phyloP scores from a whole-genome alignment of 2,329 filamentous ascomycete genomes.

The Pyrenophora tritici-repentis region DNA sequence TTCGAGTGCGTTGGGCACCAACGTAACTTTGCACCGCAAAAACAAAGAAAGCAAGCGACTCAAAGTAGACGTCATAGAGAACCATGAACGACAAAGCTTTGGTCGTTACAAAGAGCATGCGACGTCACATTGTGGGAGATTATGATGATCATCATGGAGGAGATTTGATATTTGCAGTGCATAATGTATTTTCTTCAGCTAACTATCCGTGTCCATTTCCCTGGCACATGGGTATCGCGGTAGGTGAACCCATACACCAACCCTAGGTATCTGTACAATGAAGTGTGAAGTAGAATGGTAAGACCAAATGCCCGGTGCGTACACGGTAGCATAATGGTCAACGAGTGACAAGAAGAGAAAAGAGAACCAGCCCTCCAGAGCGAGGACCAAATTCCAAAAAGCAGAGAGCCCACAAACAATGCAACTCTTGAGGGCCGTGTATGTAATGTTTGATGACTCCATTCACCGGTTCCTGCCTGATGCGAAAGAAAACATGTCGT shows the following conservation, averaged over 20 bases:
- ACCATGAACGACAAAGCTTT: too few species aligned
- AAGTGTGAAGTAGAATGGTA: slow-evolving; percentile 19
- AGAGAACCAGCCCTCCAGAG: too few species aligned
- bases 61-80: too few species aligned
- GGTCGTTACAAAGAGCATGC: too few species aligned
- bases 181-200: slow-evolving; percentile 16
- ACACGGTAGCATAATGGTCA: slow-evolving; percentile 7
- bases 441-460: slow-evolving; percentile 21
- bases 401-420: slow-evolving; percentile 11
- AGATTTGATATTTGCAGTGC: slow-evolving; percentile 6
- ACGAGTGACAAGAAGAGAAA: slow-evolving; percentile 39
- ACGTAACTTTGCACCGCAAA: too few species aligned
- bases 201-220: slow-evolving; percentile 18
- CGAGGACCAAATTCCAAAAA: neutral
- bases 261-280: slow-evolving; percentile 36
- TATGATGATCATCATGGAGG: neutral
- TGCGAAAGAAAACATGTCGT: slow-evolving; percentile 35
- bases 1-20: too few species aligned
- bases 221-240: slow-evolving; percentile 24
- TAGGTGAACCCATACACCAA: slow-evolving; percentile 18
- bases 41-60: too few species aligned
- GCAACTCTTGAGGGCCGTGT: slow-evolving; percentile 15
- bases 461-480: slow-evolving; percentile 27
- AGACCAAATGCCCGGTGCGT: slow-evolving; percentile 1
- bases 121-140: neutral